Base-by-base conservation (phyloP, 2,329 filamentous ascomycete species). In the Pestalotiopsis sp. region DNA sequence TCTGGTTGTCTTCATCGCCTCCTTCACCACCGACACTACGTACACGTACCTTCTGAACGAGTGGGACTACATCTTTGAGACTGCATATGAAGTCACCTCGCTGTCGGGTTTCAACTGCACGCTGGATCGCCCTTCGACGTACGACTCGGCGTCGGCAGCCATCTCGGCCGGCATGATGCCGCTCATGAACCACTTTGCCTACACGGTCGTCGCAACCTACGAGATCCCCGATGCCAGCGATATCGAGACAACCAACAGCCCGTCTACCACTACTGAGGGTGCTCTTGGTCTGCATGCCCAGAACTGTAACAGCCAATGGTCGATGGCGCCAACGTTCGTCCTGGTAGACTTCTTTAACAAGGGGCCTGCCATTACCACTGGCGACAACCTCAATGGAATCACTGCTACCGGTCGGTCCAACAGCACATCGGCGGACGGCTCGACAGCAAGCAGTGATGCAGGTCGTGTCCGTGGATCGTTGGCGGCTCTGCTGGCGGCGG, bases 261-360 rank as follows among this genome's bases (percentile, higher is more conserved):
- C 90, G 9, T 83, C 80, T 12, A 89, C 87, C 3, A 82, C 81
- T 2, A 76, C 78, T 2, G 78, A 77, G 0, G 92, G 92, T 7
- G 81, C 83, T 65, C 75, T 90, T 57, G 88, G 88, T 58, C 77
- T 78, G 62, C 86, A 90, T 31, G 87, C 88, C 41, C 77, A 81
- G 58, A 78, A 77, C 68, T 95, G 89, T 77, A 80, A 81, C 65
- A 75, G 73, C 2, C 80, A 88, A 91, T 83, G 85, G 86, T n/a
- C 79, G 81, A 36, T 82, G 85, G 64, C 92, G 64, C 92, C 93
- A n/a, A 90, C 85, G 3, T 95, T 93, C 74, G 85, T 93, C 23
- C 84, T 96, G 11, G 92, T 95, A 1, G 93, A 97, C 79, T 95
- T 94, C 79, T 94, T 91, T 79, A 91, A 93, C 77, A 85, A 90